Evolutionary conservation across 225 moss, liverwort and hornwort genomes (phyloP).

Genomic region (Lunularia cruciata): DNA sequence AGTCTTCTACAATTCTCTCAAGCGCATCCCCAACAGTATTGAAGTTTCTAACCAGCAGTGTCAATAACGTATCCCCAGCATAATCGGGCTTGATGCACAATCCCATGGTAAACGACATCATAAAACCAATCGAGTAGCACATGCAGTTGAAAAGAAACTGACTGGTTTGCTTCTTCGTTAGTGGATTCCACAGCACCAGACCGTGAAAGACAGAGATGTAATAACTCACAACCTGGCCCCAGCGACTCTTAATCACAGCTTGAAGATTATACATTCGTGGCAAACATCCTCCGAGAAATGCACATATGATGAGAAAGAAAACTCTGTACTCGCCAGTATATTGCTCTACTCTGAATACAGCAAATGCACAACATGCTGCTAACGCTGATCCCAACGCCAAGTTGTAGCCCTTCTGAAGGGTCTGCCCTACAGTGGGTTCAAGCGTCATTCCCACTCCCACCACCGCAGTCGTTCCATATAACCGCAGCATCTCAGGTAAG

Average conservation of each 20-base stretch:
- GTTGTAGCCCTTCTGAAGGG: constrained; percentile 45
- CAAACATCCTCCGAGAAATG: constrained; percentile 41
- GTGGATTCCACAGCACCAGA: constrained; percentile 29
- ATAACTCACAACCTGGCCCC: constrained; percentile 41
- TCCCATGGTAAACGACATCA: constrained; percentile 28
- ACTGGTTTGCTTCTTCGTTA: constrained; percentile 18
- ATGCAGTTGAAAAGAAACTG: constrained; percentile 43
- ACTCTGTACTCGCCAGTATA: constrained; percentile 31
- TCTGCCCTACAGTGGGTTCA: constrained; percentile 43
- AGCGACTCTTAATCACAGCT: constrained; percentile 36
- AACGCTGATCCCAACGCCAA: constrained; percentile 41
- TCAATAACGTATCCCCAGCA: constrained; percentile 42
- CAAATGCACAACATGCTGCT: constrained; percentile 36
- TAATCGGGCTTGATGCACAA: constrained; percentile 41
- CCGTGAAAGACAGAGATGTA: constrained; percentile 46
- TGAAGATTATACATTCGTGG: constrained; percentile 42
- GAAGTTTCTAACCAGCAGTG: constrained; percentile 46
- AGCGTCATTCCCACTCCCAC: constrained; percentile 47
- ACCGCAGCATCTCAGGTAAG: constrained; percentile 23
- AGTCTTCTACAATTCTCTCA: constrained; percentile 53
- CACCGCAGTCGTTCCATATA: constrained; percentile 32
- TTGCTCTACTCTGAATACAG: constrained; percentile 32
- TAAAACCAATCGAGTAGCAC: constrained; percentile 32
- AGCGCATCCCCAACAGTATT: constrained; percentile 42
- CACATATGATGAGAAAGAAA: constrained; percentile 38